These are phyloP conservation scores for Neospora caninum DNA, from an alignment of 169 alveolate genomes.

Conservation along the genomic window DNA sequence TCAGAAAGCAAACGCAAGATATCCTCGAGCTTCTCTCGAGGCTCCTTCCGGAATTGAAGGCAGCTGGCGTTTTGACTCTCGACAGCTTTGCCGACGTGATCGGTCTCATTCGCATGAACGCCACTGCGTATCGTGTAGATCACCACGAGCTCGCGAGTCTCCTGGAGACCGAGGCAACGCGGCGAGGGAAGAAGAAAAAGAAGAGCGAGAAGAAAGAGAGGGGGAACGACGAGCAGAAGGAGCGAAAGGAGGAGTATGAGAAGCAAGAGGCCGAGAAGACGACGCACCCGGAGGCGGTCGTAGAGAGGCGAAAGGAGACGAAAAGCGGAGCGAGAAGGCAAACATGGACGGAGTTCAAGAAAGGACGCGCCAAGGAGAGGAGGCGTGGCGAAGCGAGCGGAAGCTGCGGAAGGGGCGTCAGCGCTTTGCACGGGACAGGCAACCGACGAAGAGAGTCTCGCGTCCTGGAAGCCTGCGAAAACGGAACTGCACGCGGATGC, in stretches of 20 bases:
- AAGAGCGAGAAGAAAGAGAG: too few species aligned
- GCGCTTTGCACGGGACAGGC: too few species aligned
- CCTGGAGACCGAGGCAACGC: not conserved
- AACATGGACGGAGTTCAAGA: too few species aligned
- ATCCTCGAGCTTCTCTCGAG: not conserved
- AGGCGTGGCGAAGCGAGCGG: not conserved
- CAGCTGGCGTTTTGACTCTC: not conserved
- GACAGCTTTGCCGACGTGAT: not conserved
- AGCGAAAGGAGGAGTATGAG: too few species aligned
- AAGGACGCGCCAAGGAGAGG: too few species aligned
- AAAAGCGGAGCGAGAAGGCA: too few species aligned
- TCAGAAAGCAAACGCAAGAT: not conserved
- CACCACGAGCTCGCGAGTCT: not conserved
- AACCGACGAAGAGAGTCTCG: too few species aligned
- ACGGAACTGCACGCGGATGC: not conserved
- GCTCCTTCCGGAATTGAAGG: not conserved
- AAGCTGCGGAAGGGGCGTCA: not conserved
- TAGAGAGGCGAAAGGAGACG: too few species aligned
- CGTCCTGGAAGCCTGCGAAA: too few species aligned
- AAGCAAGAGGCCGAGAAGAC: too few species aligned
- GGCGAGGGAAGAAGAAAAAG: not conserved
- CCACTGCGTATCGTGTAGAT: not conserved
- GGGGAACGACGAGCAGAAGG: too few species aligned
- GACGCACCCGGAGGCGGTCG: too few species aligned
- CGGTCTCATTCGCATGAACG: slow-evolving; percentile 4